Conservation (phyloP, 305 asterid species). For the Rubia occidens region DNA sequence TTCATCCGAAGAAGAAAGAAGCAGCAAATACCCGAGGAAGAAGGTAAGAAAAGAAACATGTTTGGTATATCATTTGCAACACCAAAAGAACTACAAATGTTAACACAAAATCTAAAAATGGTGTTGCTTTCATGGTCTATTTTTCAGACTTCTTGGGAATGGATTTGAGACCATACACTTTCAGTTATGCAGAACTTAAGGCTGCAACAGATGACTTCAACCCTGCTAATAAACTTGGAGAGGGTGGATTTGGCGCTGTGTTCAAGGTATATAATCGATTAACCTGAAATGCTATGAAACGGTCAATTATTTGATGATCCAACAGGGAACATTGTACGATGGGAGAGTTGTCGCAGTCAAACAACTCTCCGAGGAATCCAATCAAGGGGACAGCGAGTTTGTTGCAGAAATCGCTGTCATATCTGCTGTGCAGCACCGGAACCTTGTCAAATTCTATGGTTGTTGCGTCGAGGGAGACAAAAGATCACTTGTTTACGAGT, state of each 20-base stretch:
- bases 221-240: slow-evolving; percentile 61
- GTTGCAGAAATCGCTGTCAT: slow-evolving; percentile 67
- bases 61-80: not conserved
- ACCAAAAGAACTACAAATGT: not conserved
- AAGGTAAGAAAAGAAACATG: slow-evolving; percentile 31
- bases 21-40: slow-evolving; percentile 37
- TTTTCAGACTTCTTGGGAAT: slow-evolving; percentile 59
- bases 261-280: slow-evolving; percentile 42
- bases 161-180: slow-evolving; percentile 56
- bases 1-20: slow-evolving; percentile 35
- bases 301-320: slow-evolving; percentile 5
- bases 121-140: slow-evolving; percentile 1
- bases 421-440: slow-evolving; percentile 71
- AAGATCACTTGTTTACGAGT: slow-evolving; percentile 65
- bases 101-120: not conserved
- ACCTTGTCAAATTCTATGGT: slow-evolving; percentile 71
- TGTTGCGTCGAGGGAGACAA: slow-evolving; percentile 72
- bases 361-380: slow-evolving; percentile 55
- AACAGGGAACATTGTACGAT: slow-evolving; percentile 58
- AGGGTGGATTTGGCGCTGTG: slow-evolving; percentile 88
- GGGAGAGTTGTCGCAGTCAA: slow-evolving; percentile 62
- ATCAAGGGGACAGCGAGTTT: slow-evolving; percentile 67
- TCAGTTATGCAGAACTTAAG: slow-evolving; percentile 51
- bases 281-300: not conserved
- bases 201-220: slow-evolving; percentile 55